A percentile compares a stretch with the other conserved stretches of the same genome.
Evolutionary conservation across 2,329 filamentous ascomycete species (phyloP).

Genomic region (Calonectria pauciramosa): DNA sequence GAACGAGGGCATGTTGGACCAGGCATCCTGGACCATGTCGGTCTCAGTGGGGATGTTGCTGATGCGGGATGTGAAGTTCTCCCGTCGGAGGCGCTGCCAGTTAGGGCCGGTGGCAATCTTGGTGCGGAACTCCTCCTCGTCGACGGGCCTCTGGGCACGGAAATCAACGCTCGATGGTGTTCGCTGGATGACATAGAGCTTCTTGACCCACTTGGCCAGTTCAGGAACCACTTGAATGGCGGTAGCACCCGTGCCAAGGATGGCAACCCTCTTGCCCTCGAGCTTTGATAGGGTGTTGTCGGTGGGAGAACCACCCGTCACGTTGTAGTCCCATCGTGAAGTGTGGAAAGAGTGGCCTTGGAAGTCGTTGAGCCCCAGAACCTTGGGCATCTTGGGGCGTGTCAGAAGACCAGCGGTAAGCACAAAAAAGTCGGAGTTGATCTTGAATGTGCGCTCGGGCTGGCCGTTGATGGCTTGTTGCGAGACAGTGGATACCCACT

Average conservation of each 20-base stretch:
- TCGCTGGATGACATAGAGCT: slow-evolving; percentile 11
- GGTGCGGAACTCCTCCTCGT: background rate
- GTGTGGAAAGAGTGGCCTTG: slow-evolving; percentile 4
- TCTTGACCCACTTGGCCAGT: slow-evolving; percentile 4
- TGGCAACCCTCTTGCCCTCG: background rate
- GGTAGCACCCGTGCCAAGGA: slow-evolving; percentile 9
- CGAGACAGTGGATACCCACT: slow-evolving; percentile 33
- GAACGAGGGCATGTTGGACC: background rate
- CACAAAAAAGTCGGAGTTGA: slow-evolving; percentile 4
- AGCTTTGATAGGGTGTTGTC: background rate
- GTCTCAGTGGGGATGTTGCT: background rate
- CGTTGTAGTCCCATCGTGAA: slow-evolving; percentile 19
- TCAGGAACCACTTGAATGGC: slow-evolving; percentile 6
- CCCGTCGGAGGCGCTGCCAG: slow-evolving; percentile 53
- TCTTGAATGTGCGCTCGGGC: background rate
- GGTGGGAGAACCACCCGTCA: background rate
- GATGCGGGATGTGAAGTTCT: background rate
- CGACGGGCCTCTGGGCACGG: background rate
- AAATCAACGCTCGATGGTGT: background rate
- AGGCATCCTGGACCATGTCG: slow-evolving; percentile 3
- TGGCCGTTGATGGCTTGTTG: background rate
- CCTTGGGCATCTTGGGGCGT: background rate
- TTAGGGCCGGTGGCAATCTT: slow-evolving; percentile 44
- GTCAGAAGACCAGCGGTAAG: background rate
- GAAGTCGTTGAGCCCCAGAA: background rate